These are phyloP conservation scores for Suhomyces anneliseae DNA, from an alignment of 1,139 yeast species.

Conservation along the genomic window DNA sequence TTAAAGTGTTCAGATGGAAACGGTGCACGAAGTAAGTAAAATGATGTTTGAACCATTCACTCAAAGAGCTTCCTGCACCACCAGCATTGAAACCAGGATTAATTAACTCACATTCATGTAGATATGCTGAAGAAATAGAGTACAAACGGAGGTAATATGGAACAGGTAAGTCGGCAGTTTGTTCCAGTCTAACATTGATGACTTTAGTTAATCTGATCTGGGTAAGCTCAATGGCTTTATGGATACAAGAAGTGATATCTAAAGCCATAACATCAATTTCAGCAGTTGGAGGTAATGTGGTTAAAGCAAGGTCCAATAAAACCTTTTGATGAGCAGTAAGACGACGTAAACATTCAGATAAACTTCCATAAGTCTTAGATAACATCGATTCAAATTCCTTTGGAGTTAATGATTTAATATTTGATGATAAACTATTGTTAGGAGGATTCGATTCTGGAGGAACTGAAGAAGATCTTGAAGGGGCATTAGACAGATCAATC, in stretches of 20 bases:
- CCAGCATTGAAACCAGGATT: slow-evolving; percentile 70
- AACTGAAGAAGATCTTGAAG: slow-evolving; percentile 34
- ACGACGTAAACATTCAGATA: slow-evolving; percentile 73
- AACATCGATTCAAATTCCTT: slow-evolving; percentile 75
- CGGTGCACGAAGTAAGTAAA: slow-evolving; percentile 59
- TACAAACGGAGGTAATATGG: slow-evolving; percentile 65
- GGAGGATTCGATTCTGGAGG: slow-evolving; percentile 22
- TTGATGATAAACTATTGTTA: slow-evolving; percentile 42
- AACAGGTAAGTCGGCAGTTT: slow-evolving; percentile 56
- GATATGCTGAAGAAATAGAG: slow-evolving; percentile 64
- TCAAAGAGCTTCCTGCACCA: slow-evolving; percentile 50
- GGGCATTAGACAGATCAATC: slow-evolving; percentile 22
- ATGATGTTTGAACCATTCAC: slow-evolving; percentile 69
- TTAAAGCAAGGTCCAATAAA: slow-evolving; percentile 70
- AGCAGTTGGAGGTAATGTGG: slow-evolving; percentile 43
- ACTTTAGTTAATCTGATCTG: slow-evolving; percentile 80
- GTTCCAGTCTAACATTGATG: slow-evolving; percentile 73
- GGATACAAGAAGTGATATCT: slow-evolving; percentile 62
- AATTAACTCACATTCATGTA: slow-evolving; percentile 81
- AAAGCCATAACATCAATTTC: slow-evolving; percentile 55
- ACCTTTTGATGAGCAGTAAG: slow-evolving; percentile 77
- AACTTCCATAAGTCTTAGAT: slow-evolving; percentile 55
- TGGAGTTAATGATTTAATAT: slow-evolving; percentile 65
- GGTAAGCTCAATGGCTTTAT: slow-evolving; percentile 67
- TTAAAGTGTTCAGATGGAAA: slow-evolving; percentile 54